These are phyloP conservation scores for Wickerhamiella allomyrinae DNA, from an alignment of 805 yeast genomes.

Conservation along the genomic window DNA sequence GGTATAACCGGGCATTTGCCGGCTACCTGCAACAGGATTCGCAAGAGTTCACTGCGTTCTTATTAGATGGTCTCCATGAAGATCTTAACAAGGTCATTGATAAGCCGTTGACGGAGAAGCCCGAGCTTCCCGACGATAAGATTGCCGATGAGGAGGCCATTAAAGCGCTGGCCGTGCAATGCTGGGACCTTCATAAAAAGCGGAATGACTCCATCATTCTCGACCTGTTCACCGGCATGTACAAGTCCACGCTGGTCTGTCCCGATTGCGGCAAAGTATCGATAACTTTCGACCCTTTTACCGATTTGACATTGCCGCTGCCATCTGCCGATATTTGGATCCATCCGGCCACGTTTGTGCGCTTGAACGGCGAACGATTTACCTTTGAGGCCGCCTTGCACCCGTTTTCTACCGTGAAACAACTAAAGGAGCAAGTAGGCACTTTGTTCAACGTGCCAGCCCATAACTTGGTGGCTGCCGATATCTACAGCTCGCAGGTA, in stretches of 20 bases:
- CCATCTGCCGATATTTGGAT: conserved; percentile 65
- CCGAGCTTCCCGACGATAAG: conserved; percentile 54
- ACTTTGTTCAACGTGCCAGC: conserved; percentile 28
- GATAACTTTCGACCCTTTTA: conserved; percentile 87
- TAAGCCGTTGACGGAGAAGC: conserved; percentile 82
- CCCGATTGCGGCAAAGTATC: conserved; percentile 71
- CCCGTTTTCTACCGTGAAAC: conserved; percentile 48
- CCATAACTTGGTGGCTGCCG: conserved; percentile 35
- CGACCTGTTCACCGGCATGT: conserved; percentile 81
- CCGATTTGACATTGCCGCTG: conserved; percentile 76
- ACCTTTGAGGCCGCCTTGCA: conserved; percentile 57
- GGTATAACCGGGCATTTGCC: conserved; percentile 60
- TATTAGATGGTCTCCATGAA: conserved; percentile 82
- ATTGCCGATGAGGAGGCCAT: conserved; percentile 36
- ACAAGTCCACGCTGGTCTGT: conserved; percentile 79
- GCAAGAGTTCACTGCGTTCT: conserved; percentile 78
- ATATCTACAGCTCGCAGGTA: conserved; percentile 52
- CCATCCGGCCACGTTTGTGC: conserved; percentile 46
- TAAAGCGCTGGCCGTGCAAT: conserved; percentile 47
- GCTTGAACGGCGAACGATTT: conserved; percentile 38
- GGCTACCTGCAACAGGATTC: conserved; percentile 86
- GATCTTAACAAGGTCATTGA: conserved; percentile 70
- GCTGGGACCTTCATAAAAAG: conserved; percentile 67
- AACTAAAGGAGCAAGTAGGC: conserved; percentile 48
- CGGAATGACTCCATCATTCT: conserved; percentile 75